Evolutionary conservation across 2,329 filamentous ascomycete genomes (phyloP).

Genomic region (Diplodia seriata): DNA sequence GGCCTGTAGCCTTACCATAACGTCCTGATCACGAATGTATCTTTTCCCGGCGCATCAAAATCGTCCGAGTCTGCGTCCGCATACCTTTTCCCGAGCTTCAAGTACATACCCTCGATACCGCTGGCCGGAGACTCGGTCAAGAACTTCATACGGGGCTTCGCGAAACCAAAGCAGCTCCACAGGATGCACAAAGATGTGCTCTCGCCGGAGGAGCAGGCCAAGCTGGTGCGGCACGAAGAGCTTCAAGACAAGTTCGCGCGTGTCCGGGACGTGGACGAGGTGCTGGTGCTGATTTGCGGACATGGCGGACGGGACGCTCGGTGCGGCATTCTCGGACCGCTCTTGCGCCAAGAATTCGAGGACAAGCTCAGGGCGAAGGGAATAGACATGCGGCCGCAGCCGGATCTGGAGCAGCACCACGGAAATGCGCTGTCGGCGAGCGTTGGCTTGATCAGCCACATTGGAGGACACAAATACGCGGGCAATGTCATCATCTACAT

Average conservation of each 20-base stretch:
- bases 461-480: conserved; percentile 85
- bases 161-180: conserved; percentile 70
- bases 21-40: conserved; percentile 77
- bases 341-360: conserved; percentile 75
- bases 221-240: conserved; percentile 56
- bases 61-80: conserved; percentile 64
- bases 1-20: conserved; percentile 77
- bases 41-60: conserved; percentile 65
- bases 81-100: conserved; percentile 83
- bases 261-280: conserved; percentile 68
- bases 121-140: conserved; percentile 64
- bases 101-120: conserved; percentile 76
- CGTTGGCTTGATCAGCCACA: conserved; percentile 76
- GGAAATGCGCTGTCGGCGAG: conserved; percentile 52
- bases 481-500: conserved; percentile 85
- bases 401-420: conserved; percentile 45
- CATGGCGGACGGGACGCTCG: conserved; percentile 82
- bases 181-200: conserved; percentile 62
- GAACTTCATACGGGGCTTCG: conserved; percentile 67
- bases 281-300: conserved; percentile 85
- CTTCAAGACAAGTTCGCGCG: conserved; percentile 57
- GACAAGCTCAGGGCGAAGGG: conserved; percentile 60
- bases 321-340: conserved; percentile 80
- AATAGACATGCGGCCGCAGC: conserved; percentile 49
- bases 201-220: conserved; percentile 59